Conservation (phyloP, 192 early-diverging fungal genomes). For the Entomortierella lignicola region DNA sequence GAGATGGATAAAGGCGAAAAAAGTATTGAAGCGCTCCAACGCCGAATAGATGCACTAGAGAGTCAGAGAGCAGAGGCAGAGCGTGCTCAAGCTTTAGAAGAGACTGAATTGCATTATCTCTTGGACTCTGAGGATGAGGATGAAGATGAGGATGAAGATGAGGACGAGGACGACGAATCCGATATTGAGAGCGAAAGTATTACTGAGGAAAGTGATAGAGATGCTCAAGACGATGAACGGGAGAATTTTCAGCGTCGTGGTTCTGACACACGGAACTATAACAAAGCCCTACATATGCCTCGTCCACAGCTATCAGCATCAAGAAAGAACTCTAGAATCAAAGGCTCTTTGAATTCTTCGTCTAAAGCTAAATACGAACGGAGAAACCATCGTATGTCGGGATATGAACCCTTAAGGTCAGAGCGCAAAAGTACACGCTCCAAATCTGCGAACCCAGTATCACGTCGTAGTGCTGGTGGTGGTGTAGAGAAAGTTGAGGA, state of each 20-base stretch:
- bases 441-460: conserved; percentile 12
- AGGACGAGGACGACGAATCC: not conserved
- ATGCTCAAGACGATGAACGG: not conserved
- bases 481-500: conserved; percentile 26
- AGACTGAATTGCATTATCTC: conserved; percentile 21
- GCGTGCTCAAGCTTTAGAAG: conserved; percentile 8
- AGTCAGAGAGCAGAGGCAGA: conserved; percentile 20
- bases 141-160: conserved; percentile 13
- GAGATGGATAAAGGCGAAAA: conserved; percentile 19
- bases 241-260: too few species aligned
- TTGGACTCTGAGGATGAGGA: conserved; percentile 27
- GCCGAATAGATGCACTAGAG: conserved; percentile 18
- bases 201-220: conserved; percentile 13
- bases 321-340: not conserved
- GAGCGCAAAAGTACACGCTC: not conserved
- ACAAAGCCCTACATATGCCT: not conserved
- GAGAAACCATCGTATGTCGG: too few species aligned
- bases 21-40: conserved; percentile 8
- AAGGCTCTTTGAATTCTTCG: not conserved
- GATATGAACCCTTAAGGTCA: too few species aligned
- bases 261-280: too few species aligned
- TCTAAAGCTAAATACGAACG: not conserved
- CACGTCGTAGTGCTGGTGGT: not conserved
- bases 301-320: not conserved
- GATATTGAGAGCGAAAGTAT: conserved; percentile 13